These are phyloP conservation scores for Silene coronaria DNA, from an alignment of 179 eudicot genomes.

Conservation along the genomic window DNA sequence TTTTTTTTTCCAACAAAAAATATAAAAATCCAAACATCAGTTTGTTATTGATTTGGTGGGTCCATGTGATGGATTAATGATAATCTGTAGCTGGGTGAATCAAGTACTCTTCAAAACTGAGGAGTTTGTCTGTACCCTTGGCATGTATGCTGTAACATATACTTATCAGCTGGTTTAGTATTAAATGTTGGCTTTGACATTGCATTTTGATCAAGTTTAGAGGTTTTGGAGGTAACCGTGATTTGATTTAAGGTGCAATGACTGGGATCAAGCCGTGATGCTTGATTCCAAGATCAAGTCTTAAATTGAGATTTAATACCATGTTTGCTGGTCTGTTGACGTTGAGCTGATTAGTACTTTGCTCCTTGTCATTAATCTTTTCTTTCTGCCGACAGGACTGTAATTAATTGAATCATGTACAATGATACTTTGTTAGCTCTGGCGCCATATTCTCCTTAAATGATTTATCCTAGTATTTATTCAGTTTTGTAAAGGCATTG, in stretches of 20 bases:
- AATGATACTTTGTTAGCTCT: neutral
- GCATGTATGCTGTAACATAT: neutral
- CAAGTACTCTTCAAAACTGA: neutral
- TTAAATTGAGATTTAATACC: neutral
- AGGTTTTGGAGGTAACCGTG: too few species aligned
- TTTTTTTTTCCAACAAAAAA: neutral
- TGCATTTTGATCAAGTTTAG: too few species aligned
- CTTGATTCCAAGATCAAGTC: neutral
- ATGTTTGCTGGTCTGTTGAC: neutral
- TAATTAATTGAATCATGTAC: neutral
- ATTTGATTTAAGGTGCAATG: too few species aligned
- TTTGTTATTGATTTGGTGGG: neutral
- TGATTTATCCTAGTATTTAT: neutral
- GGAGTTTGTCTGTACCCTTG: neutral
- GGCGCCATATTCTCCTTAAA: neutral
- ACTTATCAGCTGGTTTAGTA: neutral
- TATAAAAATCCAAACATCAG: neutral
- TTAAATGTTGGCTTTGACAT: too few species aligned
- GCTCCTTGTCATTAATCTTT: constrained; percentile 2
- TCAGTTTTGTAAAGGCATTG: neutral
- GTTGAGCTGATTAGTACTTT: neutral
- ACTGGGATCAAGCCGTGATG: too few species aligned
- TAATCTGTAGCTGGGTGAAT: neutral
- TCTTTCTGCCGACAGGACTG: neutral
- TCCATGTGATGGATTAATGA: neutral